These are phyloP conservation scores for Boletus tomentosulus DNA, from an alignment of 768 basidiomycete species.

Conservation along the genomic window DNA sequence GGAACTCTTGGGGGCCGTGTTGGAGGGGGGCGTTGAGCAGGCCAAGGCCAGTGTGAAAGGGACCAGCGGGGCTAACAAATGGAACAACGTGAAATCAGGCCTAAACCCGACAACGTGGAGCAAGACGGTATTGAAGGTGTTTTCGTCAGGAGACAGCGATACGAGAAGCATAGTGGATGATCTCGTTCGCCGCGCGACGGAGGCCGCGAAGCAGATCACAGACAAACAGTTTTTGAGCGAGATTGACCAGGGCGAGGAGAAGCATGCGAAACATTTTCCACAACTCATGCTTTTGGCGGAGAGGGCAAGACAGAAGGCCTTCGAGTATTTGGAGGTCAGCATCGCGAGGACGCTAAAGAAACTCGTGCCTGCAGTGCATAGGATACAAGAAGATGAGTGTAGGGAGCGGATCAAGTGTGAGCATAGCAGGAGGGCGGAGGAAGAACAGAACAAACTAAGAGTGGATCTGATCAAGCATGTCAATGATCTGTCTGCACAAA, in stretches of 20 bases:
- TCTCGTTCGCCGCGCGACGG: slow-evolving; percentile 2
- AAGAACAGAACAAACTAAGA: slow-evolving; percentile 12
- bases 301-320: background rate
- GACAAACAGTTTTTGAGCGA: slow-evolving; percentile 17
- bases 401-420: background rate
- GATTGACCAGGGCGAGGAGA: slow-evolving; percentile 2
- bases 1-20: slow-evolving; percentile 1
- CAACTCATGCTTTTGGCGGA: background rate
- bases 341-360: slow-evolving; percentile 7
- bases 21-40: slow-evolving; percentile 5
- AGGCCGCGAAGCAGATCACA: background rate
- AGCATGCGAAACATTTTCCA: background rate
- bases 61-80: no score
- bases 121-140: background rate
- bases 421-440: background rate
- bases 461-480: slow-evolving; percentile 15
- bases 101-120: background rate
- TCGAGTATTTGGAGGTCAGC: background rate
- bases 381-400: slow-evolving; percentile 5
- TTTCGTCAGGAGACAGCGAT: background rate
- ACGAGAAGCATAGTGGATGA: background rate
- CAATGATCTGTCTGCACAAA: slow-evolving; percentile 11
- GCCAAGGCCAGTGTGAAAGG: background rate
- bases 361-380: slow-evolving; percentile 6
- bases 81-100: no score